Percentiles rank a stretch among this genome's conserved stretches.
phyloP scores from a whole-genome alignment of 2,329 filamentous ascomycete genomes.

The Curvularia sp. region DNA sequence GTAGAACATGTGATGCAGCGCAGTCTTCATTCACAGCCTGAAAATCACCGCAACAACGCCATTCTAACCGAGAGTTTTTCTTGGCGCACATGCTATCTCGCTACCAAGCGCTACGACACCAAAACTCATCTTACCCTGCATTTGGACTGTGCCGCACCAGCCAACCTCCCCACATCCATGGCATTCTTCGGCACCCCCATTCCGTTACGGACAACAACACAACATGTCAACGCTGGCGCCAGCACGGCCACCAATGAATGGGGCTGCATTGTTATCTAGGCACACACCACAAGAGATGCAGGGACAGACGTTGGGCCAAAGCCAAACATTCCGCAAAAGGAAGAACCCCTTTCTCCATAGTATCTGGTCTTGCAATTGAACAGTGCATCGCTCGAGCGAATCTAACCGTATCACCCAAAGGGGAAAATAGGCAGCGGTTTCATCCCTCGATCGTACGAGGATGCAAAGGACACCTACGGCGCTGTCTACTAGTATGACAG shows the following conservation, averaged over 20 bases:
- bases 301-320: not conserved
- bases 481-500: not conserved
- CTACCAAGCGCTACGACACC: constrained; percentile 1
- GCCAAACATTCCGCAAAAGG: not conserved
- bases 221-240: not conserved
- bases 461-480: not conserved
- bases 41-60: not conserved
- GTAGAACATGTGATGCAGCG: not conserved
- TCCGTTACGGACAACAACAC: constrained; percentile 13
- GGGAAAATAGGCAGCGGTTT: not conserved
- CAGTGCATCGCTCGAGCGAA: not conserved
- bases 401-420: not conserved
- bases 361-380: not conserved
- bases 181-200: constrained; percentile 17
- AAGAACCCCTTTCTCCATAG: not conserved
- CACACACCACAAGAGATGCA: constrained; percentile 1
- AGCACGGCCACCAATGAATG: not conserved
- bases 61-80: not conserved
- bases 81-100: not conserved
- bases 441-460: not conserved
- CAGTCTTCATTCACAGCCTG: not conserved
- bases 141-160: constrained; percentile 2
- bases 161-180: constrained; percentile 13
- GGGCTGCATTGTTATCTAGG: not conserved
- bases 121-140: constrained; percentile 4